These are phyloP conservation scores for Lecanicillium sp. DNA, from an alignment of 2,329 filamentous ascomycete genomes.

Conservation along the genomic window DNA sequence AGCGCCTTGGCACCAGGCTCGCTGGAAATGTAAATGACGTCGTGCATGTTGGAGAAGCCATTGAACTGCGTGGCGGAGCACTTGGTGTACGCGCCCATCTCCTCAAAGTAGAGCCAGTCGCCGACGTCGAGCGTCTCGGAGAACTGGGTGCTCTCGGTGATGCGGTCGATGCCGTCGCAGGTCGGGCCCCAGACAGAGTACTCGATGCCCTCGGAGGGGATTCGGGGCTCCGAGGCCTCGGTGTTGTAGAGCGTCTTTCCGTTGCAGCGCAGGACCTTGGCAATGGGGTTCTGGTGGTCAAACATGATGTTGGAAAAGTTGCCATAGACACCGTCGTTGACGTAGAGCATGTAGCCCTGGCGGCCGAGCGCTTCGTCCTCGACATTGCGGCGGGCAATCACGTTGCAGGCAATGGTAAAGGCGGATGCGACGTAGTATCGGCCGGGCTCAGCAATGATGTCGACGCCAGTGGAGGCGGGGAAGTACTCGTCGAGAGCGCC, in stretches of 20 bases:
- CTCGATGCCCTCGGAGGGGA: slow-evolving; percentile 50
- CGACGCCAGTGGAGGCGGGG: slow-evolving; percentile 61
- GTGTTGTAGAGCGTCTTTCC: slow-evolving; percentile 52
- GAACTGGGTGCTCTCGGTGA: slow-evolving; percentile 74
- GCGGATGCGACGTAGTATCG: slow-evolving; percentile 92
- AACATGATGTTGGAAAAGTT: slow-evolving; percentile 99
- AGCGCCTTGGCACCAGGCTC: slow-evolving; percentile 79
- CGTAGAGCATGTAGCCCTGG: slow-evolving; percentile 89
- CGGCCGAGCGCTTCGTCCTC: slow-evolving; percentile 57
- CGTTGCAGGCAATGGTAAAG: slow-evolving; percentile 90
- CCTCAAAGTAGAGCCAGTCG: slow-evolving; percentile 97
- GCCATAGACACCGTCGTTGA: slow-evolving; percentile 96
- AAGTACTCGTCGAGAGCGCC: slow-evolving; percentile 82
- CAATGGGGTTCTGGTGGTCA: slow-evolving; percentile 87
- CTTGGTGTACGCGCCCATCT: slow-evolving; percentile 98
- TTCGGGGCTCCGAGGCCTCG: slow-evolving; percentile 37
- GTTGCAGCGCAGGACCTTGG: slow-evolving; percentile 66
- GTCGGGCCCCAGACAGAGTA: slow-evolving; percentile 99
- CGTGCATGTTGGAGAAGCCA: slow-evolving; percentile 86
- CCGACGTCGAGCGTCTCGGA: slow-evolving; percentile 75
- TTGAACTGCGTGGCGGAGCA: slow-evolving; percentile 98
- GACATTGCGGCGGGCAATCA: slow-evolving; percentile 90
- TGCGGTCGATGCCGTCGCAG: slow-evolving; percentile 95
- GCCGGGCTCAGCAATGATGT: slow-evolving; percentile 91
- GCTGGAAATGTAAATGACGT: slow-evolving; percentile 90